These are phyloP conservation scores for Sclerotinia spermophila DNA, from an alignment of 2,329 filamentous ascomycete species.

Conservation along the genomic window DNA sequence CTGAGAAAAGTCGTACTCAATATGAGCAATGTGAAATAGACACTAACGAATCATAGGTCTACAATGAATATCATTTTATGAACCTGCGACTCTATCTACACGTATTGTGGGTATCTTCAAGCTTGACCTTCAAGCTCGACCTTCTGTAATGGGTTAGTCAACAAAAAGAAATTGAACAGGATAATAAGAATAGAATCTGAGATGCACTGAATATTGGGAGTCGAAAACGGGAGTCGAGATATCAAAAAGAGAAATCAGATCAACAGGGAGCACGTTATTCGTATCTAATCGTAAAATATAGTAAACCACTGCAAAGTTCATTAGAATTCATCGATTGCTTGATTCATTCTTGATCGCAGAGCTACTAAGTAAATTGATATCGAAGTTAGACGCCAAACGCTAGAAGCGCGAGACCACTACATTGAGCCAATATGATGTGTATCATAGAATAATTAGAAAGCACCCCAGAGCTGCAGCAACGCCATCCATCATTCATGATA, in stretches of 20 bases:
- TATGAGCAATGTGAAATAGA: too few relatives aligned
- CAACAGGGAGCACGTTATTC: neutral
- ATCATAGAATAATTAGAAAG: neutral
- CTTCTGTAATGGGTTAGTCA: neutral
- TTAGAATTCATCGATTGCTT: neutral
- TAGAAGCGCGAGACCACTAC: neutral
- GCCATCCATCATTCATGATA: slow-evolving; percentile 7
- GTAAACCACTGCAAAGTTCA: neutral
- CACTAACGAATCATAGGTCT: too few relatives aligned
- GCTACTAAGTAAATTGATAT: slow-evolving; percentile 2
- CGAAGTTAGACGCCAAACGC: neutral
- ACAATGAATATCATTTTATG: neutral
- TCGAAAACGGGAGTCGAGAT: neutral
- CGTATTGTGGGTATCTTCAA: neutral
- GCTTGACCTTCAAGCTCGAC: neutral
- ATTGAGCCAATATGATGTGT: neutral
- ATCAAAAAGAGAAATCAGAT: neutral
- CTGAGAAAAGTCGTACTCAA: neutral
- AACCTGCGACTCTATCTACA: neutral
- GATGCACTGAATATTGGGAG: neutral
- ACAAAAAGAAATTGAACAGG: neutral
- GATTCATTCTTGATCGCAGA: neutral
- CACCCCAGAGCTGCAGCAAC: neutral
- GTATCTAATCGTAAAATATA: neutral
- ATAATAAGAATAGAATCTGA: neutral